Evolutionary conservation across 2,329 filamentous ascomycete genomes (phyloP).

Genomic region (Scorias spongiosa): DNA sequence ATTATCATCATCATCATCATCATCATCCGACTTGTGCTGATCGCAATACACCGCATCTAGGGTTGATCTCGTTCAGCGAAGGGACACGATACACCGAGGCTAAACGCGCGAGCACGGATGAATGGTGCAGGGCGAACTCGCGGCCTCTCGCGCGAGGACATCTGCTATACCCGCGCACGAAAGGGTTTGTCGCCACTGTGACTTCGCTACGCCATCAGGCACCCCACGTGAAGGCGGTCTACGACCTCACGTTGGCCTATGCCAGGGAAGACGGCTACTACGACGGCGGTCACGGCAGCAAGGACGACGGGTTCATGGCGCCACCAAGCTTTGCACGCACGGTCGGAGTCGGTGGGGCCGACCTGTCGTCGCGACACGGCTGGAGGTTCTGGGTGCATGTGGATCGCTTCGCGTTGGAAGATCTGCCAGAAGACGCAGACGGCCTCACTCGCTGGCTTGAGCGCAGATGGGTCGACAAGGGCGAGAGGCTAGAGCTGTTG

Average conservation of each 20-base stretch:
- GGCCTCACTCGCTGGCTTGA: constrained; percentile 22
- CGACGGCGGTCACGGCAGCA: not conserved
- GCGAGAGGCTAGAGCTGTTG: constrained; percentile 18
- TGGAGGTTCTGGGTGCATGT: constrained; percentile 22
- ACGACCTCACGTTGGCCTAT: constrained; percentile 26
- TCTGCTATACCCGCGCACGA: constrained; percentile 44
- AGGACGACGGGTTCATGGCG: constrained; percentile 9
- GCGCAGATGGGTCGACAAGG: constrained; percentile 22
- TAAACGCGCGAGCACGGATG: constrained; percentile 36
- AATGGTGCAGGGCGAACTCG: constrained; percentile 37
- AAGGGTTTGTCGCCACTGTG: constrained; percentile 45
- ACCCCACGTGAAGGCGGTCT: constrained; percentile 22
- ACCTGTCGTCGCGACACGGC: constrained; percentile 1
- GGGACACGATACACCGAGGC: constrained; percentile 42
- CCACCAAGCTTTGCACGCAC: constrained; percentile 21
- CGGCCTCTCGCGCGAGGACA: constrained; percentile 37
- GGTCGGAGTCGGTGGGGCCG: constrained; percentile 12
- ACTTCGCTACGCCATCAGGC: constrained; percentile 30
- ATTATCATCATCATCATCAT: too few species aligned
- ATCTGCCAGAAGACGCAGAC: constrained; percentile 16
- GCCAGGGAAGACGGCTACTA: constrained; percentile 7
- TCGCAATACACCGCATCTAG: constrained; percentile 19
- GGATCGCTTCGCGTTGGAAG: constrained; percentile 14
- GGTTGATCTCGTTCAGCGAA: constrained; percentile 51
- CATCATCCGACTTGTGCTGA: too few species aligned